phyloP scores from a whole-genome alignment of 371 early-diverging fungal genomes.

The Capniomyces stellatus region DNA sequence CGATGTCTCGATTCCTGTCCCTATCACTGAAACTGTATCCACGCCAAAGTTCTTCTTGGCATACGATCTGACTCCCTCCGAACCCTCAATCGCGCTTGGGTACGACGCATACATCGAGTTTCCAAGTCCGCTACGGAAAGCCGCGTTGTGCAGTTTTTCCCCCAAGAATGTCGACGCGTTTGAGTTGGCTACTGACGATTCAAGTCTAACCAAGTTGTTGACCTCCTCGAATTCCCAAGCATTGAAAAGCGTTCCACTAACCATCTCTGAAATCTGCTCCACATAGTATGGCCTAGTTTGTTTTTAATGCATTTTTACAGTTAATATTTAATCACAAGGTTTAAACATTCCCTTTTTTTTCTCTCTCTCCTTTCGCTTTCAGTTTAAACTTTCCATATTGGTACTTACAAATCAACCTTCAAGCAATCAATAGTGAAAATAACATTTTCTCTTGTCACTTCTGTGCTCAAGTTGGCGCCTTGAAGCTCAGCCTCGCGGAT shows the following conservation, averaged over 20 bases:
- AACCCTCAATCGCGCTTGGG: slow-evolving; percentile 32
- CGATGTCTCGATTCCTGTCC: slow-evolving; percentile 59
- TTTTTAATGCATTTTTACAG: slow-evolving; percentile 67
- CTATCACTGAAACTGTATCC: slow-evolving; percentile 66
- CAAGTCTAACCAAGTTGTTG: slow-evolving; percentile 40
- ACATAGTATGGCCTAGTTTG: slow-evolving; percentile 80
- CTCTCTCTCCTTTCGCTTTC: not conserved
- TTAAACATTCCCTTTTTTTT: not conserved
- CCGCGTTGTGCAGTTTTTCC: slow-evolving; percentile 71
- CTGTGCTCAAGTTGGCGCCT: slow-evolving; percentile 67
- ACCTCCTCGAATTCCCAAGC: slow-evolving; percentile 74
- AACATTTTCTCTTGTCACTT: slow-evolving; percentile 66
- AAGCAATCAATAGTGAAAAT: slow-evolving; percentile 76
- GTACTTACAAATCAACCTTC: slow-evolving; percentile 78
- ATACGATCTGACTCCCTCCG: slow-evolving; percentile 48
- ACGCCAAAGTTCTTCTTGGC: slow-evolving; percentile 48
- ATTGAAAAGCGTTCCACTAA: slow-evolving; percentile 59
- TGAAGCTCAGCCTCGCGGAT: slow-evolving; percentile 84
- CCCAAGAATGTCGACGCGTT: slow-evolving; percentile 46
- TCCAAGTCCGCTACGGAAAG: slow-evolving; percentile 89
- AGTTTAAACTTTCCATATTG: no score
- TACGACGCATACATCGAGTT: slow-evolving; percentile 74
- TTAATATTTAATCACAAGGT: slow-evolving; percentile 49
- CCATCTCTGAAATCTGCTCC: slow-evolving; percentile 58
- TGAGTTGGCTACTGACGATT: slow-evolving; percentile 44